phyloP scores from a whole-genome alignment of 1,284 basidiomycete species.

The Trichosporon asahii region DNA sequence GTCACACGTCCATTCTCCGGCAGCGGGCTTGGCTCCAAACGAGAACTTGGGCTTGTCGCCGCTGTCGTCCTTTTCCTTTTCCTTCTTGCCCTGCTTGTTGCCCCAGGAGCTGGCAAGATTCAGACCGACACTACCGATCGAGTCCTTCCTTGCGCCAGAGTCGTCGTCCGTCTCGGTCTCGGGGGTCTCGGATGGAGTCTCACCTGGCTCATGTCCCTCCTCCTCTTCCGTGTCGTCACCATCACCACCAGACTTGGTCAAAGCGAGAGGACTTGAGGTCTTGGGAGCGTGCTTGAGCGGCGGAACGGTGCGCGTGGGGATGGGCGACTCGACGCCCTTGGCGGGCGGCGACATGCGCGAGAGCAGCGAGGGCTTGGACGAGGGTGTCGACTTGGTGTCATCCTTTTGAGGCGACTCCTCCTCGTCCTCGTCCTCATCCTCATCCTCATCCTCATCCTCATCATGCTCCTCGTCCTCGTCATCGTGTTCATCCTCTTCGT shows the following conservation, averaged over 20 bases:
- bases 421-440: not conserved
- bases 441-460: not conserved
- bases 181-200: conserved; percentile 19
- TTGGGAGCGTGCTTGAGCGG: conserved; percentile 41
- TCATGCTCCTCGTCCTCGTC: not conserved
- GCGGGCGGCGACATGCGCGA: conserved; percentile 19
- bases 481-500: not conserved
- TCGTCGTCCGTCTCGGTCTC: not conserved
- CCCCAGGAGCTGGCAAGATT: not conserved
- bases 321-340: not conserved
- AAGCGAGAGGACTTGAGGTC: conserved; percentile 40
- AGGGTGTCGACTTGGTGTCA: not conserved
- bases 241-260: conserved; percentile 11
- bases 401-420: not conserved
- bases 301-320: not conserved
- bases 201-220: conserved; percentile 6
- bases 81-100: conserved; percentile 16
- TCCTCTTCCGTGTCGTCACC: conserved; percentile 11
- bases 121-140: conserved; percentile 7
- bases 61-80: conserved; percentile 5
- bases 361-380: conserved; percentile 17
- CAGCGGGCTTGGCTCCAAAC: not conserved
- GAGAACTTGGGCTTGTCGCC: not conserved
- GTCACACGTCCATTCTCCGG: conserved; percentile 54
- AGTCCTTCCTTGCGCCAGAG: not conserved